These are phyloP conservation scores for Phascolomyces articulosus DNA, from an alignment of 371 early-diverging fungal species.

Conservation along the genomic window DNA sequence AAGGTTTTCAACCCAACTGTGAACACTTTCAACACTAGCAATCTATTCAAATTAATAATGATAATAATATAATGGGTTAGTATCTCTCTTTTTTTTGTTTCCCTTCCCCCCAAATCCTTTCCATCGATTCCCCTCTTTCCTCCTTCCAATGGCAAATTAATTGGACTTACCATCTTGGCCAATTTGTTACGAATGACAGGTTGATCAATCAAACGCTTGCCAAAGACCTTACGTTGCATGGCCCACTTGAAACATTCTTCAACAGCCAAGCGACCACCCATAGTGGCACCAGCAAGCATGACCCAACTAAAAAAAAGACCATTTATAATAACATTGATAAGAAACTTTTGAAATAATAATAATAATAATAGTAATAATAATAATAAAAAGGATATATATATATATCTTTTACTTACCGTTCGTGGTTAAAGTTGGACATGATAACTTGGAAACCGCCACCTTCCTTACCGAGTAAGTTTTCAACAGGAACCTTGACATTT, in stretches of 20 bases:
- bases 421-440: conserved; percentile 79
- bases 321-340: neutral
- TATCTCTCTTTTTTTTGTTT: too few species aligned
- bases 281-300: conserved; percentile 27
- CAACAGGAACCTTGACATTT: conserved; percentile 74
- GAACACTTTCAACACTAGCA: conserved; percentile 60
- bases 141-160: too few species aligned
- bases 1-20: conserved; percentile 65
- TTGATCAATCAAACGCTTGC: conserved; percentile 73
- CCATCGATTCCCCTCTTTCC: too few species aligned
- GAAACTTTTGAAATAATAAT: neutral
- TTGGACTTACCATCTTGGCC: conserved; percentile 56
- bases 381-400: neutral
- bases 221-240: conserved; percentile 86
- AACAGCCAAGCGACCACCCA: conserved; percentile 18
- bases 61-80: neutral
- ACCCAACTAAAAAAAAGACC: conserved; percentile 17
- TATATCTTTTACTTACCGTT: conserved; percentile 55
- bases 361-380: neutral
- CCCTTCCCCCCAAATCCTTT: too few species aligned
- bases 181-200: conserved; percentile 68
- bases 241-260: conserved; percentile 77
- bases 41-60: conserved; percentile 42
- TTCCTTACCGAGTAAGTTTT: conserved; percentile 86
- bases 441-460: conserved; percentile 85